Evolutionary conservation across 2,329 filamentous ascomycete genomes (phyloP), one percentile per base, ranked within the genome.

Genomic region (Aspergillus latus): DNA sequence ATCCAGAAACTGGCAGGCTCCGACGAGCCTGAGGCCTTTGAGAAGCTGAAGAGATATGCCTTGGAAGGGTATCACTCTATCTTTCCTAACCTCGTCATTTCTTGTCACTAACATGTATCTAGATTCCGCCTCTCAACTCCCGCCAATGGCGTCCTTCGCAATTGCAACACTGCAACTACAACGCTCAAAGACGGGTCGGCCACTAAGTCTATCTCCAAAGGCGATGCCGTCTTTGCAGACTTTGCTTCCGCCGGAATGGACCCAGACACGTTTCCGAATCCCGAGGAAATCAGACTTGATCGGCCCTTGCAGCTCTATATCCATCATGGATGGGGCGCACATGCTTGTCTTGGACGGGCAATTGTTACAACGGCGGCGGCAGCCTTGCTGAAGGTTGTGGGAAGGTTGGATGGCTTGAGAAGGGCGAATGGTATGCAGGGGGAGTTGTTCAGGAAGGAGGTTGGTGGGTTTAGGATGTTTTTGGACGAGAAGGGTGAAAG

Each of bases 251-350:
- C 32, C 44, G 49, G 49, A 3, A 29, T 11, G 26, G 74, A 76
- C 46, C 63, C 70, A 43, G 61, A 59, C 26, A 69, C 66, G 37
- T 76, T 75, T 60, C 68, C 70, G 2, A 68, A 76, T 39, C 73
- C 74, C 3, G 64, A 70, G 26, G 64, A 68, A 26, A 82, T 91
- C 21, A 79, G 84, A 60, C 82, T 88, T 0, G 78, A 82, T 11
- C 83, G 88, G 0, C 84, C 86, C 0, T 66, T 86, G 16, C 80
- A 83, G 4, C 72, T 75, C 1, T 90, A 92, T 67, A 79, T 88
- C 54, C 82, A 85, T 68, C 86, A 87, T 61, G 83, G 83, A 8
- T 76, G 80, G 2, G 87, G 86, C 0, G 80, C 85, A 8, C 84
- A 89, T 62, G 74, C 81, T 8, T 86, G 83, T 60, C 74, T 90